Evolutionary conservation across 805 yeast species (phyloP), one percentile per base, ranked within the genome.

Genomic region (Candida yuanshanica): DNA sequence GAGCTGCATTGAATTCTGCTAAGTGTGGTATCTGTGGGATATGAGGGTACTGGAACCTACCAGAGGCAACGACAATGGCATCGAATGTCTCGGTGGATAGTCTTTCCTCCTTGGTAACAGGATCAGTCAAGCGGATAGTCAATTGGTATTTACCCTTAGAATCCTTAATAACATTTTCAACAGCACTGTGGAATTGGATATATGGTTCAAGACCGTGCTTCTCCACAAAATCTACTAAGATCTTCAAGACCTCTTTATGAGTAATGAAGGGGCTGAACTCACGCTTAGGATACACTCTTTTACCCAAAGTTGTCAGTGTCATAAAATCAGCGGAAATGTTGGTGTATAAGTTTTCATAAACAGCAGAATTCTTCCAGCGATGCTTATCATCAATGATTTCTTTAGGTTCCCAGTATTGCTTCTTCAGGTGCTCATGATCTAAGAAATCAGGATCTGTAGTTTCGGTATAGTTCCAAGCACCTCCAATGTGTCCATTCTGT

Each of bases 41-140:
- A 43, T 55, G 63, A 4, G 87, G 86, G 12, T 69, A 59, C 29
- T 75, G 65, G 52, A 68, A 76, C 50, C 75, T 76, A 6, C 87
- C 87, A 7, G 69, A 57, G 5, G 82, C 77, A 13, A 77, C 58
- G 4, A 75, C 66, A 7, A 80, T 69, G 7, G 71, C 79, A 55
- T 80, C 85, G 44, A 66, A 75, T 25, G 48, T 51, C 47, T 70
- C 70, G 13, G 42, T 50, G 43, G 68, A 66, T 74, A 74, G 69
- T 34, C 47, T 45, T 13, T 35, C 29, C 5, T 37, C 35, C 1
- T 38, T 33, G 3, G 67, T 65, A 4, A 41, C 23, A 1, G 46
- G 47, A 10, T 35, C 36, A 5, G 14, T 21, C 4, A 50, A 37
- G 25, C 43, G 38, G 2, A 60, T 53, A 13, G 57, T 50, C 8